Conservation (phyloP, 441 rosid genomes). For the Euphorbia celastroides region DNA sequence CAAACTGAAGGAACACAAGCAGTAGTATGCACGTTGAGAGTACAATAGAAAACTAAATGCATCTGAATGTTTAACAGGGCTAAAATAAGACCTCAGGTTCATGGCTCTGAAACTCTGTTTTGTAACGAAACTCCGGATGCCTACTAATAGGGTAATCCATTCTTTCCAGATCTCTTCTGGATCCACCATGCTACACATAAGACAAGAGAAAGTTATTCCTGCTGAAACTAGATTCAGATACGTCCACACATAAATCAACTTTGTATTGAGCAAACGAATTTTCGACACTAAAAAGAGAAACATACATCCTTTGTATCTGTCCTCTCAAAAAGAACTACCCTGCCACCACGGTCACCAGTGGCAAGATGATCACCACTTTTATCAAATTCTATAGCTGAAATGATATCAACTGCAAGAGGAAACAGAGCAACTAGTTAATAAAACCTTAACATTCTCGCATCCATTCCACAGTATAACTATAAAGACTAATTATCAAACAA, state of each 20-base stretch:
- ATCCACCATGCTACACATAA: conserved; percentile 55
- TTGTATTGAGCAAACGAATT: conserved; percentile 3
- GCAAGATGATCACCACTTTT: conserved; percentile 86
- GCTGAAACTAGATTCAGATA: too few species aligned
- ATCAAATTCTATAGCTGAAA: conserved; percentile 94
- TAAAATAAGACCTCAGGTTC: conserved; percentile 74
- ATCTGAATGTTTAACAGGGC: conserved; percentile 10
- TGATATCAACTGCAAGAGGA: conserved; percentile 74
- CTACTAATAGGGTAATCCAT: conserved; percentile 48
- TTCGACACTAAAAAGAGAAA: conserved; percentile 14
- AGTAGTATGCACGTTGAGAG: not conserved
- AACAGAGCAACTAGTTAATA: conserved; percentile 22
- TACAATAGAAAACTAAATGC: not conserved
- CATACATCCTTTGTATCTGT: conserved; percentile 66
- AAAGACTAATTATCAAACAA: not conserved
- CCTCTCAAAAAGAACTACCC: conserved; percentile 91
- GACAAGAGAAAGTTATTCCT: not conserved
- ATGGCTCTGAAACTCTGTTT: conserved; percentile 97
- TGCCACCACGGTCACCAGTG: conserved; percentile 97
- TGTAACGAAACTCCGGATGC: conserved; percentile 96
- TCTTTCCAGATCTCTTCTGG: conserved; percentile 68
- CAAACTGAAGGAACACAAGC: conserved; percentile 49
- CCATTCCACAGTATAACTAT: not conserved
- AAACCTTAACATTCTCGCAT: conserved; percentile 10
- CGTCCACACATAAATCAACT: conserved; percentile 7